Conservation (phyloP, 345 rosid genomes). For the Pugionium cornutum region DNA sequence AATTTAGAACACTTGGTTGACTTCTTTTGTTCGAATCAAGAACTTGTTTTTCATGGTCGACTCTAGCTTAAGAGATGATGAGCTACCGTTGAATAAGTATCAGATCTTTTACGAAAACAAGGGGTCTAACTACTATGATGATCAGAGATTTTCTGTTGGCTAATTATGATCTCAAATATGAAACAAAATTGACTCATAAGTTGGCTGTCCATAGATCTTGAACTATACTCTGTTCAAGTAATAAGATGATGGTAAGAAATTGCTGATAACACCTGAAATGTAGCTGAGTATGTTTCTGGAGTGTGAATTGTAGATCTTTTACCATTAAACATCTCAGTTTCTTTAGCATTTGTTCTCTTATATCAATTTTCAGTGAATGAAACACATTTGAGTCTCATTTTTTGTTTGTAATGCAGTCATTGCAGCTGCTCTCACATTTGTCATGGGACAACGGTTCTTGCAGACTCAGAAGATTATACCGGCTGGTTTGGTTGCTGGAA, state of each 20-base stretch:
- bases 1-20: background rate
- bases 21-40: background rate
- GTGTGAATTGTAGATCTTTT: no score
- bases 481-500: conserved; percentile 75
- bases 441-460: conserved; percentile 80
- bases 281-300: no score
- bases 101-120: background rate
- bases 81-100: background rate
- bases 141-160: background rate
- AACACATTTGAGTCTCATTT: background rate
- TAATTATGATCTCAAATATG: conserved; percentile 6
- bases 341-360: no score
- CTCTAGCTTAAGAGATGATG: background rate
- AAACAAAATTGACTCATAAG: background rate
- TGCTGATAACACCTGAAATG: no score
- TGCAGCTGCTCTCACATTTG: conserved; percentile 61
- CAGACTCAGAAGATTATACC: conserved; percentile 87
- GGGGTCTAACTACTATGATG: background rate
- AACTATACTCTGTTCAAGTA: no score
- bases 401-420: conserved; percentile 46
- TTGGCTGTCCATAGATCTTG: background rate
- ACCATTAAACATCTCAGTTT: no score
- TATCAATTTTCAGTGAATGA: no score
- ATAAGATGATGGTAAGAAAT: background rate
- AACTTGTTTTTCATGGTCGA: background rate